Evolutionary conservation across 805 yeast genomes (phyloP), one percentile per base, ranked within the genome.

Genomic region (Ogataea methanolica): DNA sequence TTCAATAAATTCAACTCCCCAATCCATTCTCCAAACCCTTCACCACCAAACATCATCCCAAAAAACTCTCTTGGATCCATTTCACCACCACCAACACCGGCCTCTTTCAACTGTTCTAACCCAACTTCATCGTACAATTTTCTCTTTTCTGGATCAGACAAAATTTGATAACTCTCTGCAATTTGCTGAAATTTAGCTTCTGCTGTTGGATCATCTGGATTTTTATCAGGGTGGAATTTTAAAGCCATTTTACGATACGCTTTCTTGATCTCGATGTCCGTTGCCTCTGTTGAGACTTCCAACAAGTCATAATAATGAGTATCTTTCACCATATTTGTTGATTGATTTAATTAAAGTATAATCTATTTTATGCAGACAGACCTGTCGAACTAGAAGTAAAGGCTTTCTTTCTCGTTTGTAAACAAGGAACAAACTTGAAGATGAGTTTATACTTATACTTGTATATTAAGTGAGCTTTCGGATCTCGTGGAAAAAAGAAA

Each of bases 1-100:
- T 80, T 81, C 60, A 94, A 66, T 63, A 91, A 73, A 29, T 90
- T 79, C 51, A 90, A 69, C 63, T 94, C 96, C 5, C 99, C 99
- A 57, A 92, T 88, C 75, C 90, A 84, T 42, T 84, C 83, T 33
- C 73, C 77, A 66, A 91, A 90, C 2, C 94, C 95, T 47, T 86
- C 96, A 42, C 97, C 97, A 40, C 97, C 97, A 66, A 90, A 83
- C 49, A 84, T 83, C 70, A 75, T 75, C 4, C 83, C 73, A 62
- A 83, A 84, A 56, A 82, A 81, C 59, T 83, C 89, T 38, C 79
- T 72, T 2, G 92, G 87, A 62, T 85, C 92, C 55, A 82, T 89
- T 52, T 83, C 87, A 43, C 71, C 73, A 1, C 87, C 85, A 31
- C 83, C 78, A 15, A 85, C 83, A 19, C 66, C 67, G 7, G 50